A percentile compares a stretch with the other conserved stretches of the same genome.
These are phyloP conservation scores for Tricholoma terreum DNA, from an alignment of 768 basidiomycete genomes.

Conservation along the genomic window DNA sequence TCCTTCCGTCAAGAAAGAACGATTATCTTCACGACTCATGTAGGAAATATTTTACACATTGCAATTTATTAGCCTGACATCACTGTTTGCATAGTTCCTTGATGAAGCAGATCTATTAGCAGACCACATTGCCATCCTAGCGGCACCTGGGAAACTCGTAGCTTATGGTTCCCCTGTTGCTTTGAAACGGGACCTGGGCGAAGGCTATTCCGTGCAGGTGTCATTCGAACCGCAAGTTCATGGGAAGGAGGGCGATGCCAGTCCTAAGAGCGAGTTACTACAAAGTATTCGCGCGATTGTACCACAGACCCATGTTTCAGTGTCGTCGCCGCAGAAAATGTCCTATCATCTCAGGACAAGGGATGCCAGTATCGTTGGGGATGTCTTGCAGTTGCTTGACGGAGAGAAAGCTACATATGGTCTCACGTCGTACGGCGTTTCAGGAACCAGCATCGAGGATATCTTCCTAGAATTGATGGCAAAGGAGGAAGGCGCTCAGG, in stretches of 20 bases:
- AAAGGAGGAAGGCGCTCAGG: conserved; percentile 30
- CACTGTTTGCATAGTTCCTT: conserved; percentile 46
- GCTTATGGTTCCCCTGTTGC: conserved; percentile 72
- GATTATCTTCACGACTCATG: conserved; percentile 79
- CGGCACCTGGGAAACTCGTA: conserved; percentile 71
- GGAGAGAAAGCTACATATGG: conserved; percentile 32
- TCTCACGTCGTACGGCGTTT: conserved; percentile 58
- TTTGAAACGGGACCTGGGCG: conserved; percentile 68
- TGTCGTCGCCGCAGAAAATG: conserved; percentile 40
- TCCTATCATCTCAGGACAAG: conserved; percentile 61
- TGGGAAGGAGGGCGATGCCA: conserved; percentile 28
- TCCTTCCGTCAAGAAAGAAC: conserved; percentile 63
- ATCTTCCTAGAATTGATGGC: conserved; percentile 76
- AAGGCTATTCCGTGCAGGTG: conserved; percentile 66
- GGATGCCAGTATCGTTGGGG: conserved; percentile 51
- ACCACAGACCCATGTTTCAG: conserved; percentile 41
- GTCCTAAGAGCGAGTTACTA: conserved; percentile 32
- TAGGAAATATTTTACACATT: conserved; percentile 27
- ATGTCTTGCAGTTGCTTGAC: conserved; percentile 56
- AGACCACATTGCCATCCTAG: conserved; percentile 72
- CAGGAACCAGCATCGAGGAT: conserved; percentile 77
- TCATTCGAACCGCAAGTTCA: conserved; percentile 33
- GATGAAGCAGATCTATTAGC: conserved; percentile 80
- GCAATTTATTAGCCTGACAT: not conserved
- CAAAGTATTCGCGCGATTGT: conserved; percentile 41